Evolutionary conservation across 2,329 filamentous ascomycete species (phyloP), one percentile per base, ranked within the genome.

Genomic region (Cladosporium sp.): DNA sequence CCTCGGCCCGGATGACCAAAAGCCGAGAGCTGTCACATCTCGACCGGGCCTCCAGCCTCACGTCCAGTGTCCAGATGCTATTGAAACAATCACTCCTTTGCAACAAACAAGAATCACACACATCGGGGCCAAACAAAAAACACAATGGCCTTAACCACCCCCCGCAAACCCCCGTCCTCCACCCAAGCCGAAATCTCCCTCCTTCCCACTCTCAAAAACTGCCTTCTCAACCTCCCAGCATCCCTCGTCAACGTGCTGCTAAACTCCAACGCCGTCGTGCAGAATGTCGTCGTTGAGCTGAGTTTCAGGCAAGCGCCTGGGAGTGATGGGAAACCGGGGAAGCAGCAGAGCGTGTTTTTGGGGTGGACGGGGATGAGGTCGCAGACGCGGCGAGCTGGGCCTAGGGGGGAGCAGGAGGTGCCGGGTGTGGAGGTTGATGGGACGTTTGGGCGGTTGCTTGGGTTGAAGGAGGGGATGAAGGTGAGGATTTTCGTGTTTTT

Each of bases 361-460:
- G 95, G 95, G 77, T 99, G 95, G 95, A 97, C 95, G 13, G 95
- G 95, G 72, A 96, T 99, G 92, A 91, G 93, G 70, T 97, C 93
- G 82, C 96, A 93, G 84, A 88, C 91, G 74, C 83, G 85, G 25
- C 66, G 69, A 43, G 53, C 67, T 71, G 86, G 81, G 70, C 83
- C 85, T 25, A 83, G 88, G 67, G 85, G 88, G 73, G 91, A 95
- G 67, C 91, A 93, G 75, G 93, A 97, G 68, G 79, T 91, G 6
- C 82, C 89, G 34, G 83, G 89, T 0, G 88, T 98, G 56, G 94
- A 98, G 79, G 86, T 98, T 48, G 95, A 98, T 80, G 89, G 91
- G 43, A 92, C 91, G 0, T 89, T 97, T 73, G 94, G 90, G 21
- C 85, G 88, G 51, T 86, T 91, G 8, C 78, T 97, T 39, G 92